These are phyloP conservation scores for Phaffomyces opuntiae DNA, from an alignment of 805 yeast genomes.

Conservation along the genomic window DNA sequence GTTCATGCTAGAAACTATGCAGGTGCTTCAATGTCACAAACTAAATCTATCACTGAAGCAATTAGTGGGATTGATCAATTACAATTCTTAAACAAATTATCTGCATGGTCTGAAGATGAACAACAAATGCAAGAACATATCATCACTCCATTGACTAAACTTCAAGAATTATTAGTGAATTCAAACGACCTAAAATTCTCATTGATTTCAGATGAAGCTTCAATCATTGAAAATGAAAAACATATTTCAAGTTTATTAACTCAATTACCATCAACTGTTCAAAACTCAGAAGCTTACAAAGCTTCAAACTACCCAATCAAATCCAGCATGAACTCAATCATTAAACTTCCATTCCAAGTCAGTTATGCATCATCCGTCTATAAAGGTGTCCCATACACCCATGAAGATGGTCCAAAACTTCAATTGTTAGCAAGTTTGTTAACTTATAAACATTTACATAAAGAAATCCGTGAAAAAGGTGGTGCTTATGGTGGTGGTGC, in stretches of 20 bases:
- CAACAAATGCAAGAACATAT: constrained; percentile 44
- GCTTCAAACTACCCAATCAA: constrained; percentile 14
- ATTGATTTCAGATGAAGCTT: constrained; percentile 49
- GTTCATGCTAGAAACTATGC: constrained; percentile 68
- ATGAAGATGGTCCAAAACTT: constrained; percentile 76
- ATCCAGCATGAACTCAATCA: constrained; percentile 33
- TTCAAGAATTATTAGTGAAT: constrained; percentile 38
- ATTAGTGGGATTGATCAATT: constrained; percentile 76
- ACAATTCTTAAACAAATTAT: constrained; percentile 56
- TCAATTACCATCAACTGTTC: constrained; percentile 19
- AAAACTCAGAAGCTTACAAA: constrained; percentile 3
- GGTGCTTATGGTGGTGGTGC: constrained; percentile 99
- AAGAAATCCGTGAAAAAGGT: constrained; percentile 88
- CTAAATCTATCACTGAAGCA: constrained; percentile 54
- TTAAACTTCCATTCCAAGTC: constrained; percentile 82
- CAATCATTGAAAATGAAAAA: constrained; percentile 22
- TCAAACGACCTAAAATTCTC: constrained; percentile 43
- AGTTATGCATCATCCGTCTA: constrained; percentile 69
- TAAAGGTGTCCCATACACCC: constrained; percentile 58
- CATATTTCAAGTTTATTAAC: constrained; percentile 25
- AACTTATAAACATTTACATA: constrained; percentile 78
- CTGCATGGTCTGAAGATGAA: constrained; percentile 42
- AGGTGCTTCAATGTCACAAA: constrained; percentile 52
- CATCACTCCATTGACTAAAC: constrained; percentile 54
- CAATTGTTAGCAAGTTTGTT: constrained; percentile 76